Conservation (phyloP, 176 grass and related monocot species). For the Bothriochloa decipiens region DNA sequence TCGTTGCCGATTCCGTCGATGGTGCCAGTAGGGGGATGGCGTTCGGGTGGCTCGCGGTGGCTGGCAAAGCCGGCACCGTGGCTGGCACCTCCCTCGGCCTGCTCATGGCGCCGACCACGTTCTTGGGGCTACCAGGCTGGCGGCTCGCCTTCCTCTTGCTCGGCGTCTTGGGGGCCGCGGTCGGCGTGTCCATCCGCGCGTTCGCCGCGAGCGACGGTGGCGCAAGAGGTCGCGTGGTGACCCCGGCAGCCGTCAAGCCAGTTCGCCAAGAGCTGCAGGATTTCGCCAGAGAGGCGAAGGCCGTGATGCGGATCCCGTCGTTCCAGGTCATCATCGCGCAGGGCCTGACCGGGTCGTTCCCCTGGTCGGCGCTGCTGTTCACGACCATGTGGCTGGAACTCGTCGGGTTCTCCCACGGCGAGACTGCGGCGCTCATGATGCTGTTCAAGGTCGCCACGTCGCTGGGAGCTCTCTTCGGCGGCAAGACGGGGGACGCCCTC, state of each 20-base stretch:
- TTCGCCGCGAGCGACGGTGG: neutral
- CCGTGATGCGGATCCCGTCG: constrained; percentile 49
- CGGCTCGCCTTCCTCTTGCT: constrained; percentile 50
- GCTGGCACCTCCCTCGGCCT: constrained; percentile 52
- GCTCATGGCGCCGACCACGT: constrained; percentile 43
- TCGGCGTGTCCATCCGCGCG: constrained; percentile 43
- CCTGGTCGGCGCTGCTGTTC: constrained; percentile 21
- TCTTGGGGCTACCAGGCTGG: constrained; percentile 45
- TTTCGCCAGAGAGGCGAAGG: constrained; percentile 59
- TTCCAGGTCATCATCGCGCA: constrained; percentile 41
- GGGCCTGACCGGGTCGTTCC: constrained; percentile 25
- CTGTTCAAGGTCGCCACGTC: constrained; percentile 34
- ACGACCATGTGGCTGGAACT: constrained; percentile 35
- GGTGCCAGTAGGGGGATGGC: constrained; percentile 51
- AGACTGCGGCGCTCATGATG: constrained; percentile 29
- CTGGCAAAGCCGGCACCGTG: constrained; percentile 50
- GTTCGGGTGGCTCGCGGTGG: constrained; percentile 66
- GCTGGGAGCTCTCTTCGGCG: constrained; percentile 17
- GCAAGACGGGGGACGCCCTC: constrained; percentile 29
- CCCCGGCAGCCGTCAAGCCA: neutral
- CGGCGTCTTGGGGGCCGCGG: constrained; percentile 11
- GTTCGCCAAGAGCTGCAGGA: constrained; percentile 51
- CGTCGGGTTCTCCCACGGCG: constrained; percentile 29
- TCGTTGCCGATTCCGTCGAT: constrained; percentile 58
- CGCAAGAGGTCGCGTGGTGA: neutral